Evolutionary conservation across 441 rosid species (phyloP).

Genomic region (Populus hybrid): DNA sequence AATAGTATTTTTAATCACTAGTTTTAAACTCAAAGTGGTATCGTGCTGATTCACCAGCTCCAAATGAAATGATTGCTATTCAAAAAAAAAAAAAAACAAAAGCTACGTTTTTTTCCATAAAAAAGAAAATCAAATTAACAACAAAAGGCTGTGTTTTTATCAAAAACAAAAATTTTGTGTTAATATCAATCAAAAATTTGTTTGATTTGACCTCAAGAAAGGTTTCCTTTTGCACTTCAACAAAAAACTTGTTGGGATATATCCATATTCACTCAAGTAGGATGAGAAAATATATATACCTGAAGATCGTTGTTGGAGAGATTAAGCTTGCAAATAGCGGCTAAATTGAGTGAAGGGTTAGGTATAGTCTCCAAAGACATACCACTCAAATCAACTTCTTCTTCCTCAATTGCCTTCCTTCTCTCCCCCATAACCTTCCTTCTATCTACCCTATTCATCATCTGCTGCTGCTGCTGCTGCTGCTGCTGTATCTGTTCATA

Average conservation of each 20-base stretch:
- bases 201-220: not conserved
- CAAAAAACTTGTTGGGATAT: not conserved
- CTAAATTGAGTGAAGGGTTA: slow-evolving; percentile 53
- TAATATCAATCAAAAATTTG: not conserved
- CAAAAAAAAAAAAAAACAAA: too few relatives aligned
- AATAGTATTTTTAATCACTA: not conserved
- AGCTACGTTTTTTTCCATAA: not conserved
- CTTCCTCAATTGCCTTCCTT: slow-evolving; percentile 27
- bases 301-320: slow-evolving; percentile 85
- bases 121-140: not conserved
- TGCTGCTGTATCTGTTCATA: slow-evolving; percentile 23
- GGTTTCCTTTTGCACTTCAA: not conserved
- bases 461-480: not conserved
- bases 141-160: not conserved
- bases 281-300: slow-evolving; percentile 28
- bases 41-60: not conserved
- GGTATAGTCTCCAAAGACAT: slow-evolving; percentile 60
- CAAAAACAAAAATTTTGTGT: not conserved
- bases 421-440: slow-evolving; percentile 14
- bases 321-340: slow-evolving; percentile 61
- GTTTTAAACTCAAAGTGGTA: not conserved
- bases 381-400: slow-evolving; percentile 60
- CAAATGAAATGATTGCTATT: not conserved
- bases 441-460: slow-evolving; percentile 14
- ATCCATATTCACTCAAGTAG: not conserved